Evolutionary conservation across 192 early-diverging fungal genomes (phyloP), one percentile per base, ranked within the genome.

Genomic region (Dissophora globulifera): DNA sequence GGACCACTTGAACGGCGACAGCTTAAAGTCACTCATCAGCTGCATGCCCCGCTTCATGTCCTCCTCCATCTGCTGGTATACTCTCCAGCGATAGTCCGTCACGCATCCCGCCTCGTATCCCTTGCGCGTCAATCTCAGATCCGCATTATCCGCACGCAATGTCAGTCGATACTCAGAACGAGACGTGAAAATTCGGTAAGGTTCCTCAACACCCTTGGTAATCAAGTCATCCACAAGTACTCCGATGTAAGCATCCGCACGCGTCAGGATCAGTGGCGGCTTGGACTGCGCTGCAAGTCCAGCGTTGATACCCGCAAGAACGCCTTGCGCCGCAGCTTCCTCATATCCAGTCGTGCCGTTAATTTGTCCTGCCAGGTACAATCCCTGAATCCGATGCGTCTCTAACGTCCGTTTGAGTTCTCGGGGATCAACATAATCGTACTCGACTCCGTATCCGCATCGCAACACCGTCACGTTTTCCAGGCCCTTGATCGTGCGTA

Each of bases 331-430:
- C 2, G 93, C 93, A 0, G 93, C 93, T 63, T 93, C 91, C 49
- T 93, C 93, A 61, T 93, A 94, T 6, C 93, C 93, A 0, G 93
- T 94, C 1, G 93, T 94, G n/a, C 93, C 93, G 58, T 94, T 94
- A 47, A 94, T 94, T 79, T 94, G 93, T 0, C 93, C 93, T 2
- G 93, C 93, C 71, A 94, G 79, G 67, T 86, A 94, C 30, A 94
- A 69, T 19, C 93, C 93, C 9, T 62, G 78, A 9, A 94, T 86
- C 19, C 93, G 91, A 68, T 89, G 89, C 3, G 93, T 94, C 83
- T 94, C 91, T 23, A 94, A 61, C 2, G 86, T 92, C 13, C 86
- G 86, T 63, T 84, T 74, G 31, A 94, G 80, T 69, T 94, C 93
- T 29, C 93, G 89, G 9, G 93, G 93, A 68, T 94, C 93, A 10